Percentiles rank a stretch among this genome's conserved stretches.
These are phyloP conservation scores for Gomphus sp. DNA, from an alignment of 1,284 basidiomycete genomes.

Conservation along the genomic window DNA sequence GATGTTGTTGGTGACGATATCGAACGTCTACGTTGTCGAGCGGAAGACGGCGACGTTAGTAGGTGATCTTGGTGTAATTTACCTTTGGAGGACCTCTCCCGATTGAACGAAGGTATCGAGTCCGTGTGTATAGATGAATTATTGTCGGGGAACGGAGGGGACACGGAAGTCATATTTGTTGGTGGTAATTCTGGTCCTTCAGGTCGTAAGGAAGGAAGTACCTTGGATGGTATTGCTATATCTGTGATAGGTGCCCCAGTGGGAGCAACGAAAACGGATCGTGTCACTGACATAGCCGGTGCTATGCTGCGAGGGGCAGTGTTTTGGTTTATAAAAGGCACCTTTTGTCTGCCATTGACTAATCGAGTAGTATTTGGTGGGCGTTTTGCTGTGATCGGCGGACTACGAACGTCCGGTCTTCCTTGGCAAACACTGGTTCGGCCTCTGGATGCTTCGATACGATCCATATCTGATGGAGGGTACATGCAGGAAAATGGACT, in stretches of 20 bases:
- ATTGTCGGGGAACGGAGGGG: background rate
- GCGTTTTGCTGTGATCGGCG: background rate
- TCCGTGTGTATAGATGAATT: background rate
- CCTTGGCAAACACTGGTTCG: background rate
- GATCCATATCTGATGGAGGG: background rate
- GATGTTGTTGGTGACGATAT: background rate
- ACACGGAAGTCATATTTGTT: background rate
- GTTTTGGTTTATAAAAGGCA: background rate
- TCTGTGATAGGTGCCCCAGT: background rate
- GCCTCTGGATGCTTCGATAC: background rate
- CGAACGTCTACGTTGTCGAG: background rate
- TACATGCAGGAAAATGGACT: background rate
- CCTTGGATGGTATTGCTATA: background rate
- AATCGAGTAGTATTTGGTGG: background rate
- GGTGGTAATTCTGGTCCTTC: constrained; percentile 2
- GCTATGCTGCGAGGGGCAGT: background rate
- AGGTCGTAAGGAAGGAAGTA: background rate
- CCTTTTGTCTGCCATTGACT: background rate
- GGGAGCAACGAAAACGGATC: background rate
- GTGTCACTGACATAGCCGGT: background rate
- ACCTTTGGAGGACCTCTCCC: background rate
- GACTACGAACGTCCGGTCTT: background rate
- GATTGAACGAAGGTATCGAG: background rate
- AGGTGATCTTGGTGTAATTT: background rate
- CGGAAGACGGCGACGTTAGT: background rate